Conservation (phyloP, 1,139 yeast species). For the Candida frijolesensis region DNA sequence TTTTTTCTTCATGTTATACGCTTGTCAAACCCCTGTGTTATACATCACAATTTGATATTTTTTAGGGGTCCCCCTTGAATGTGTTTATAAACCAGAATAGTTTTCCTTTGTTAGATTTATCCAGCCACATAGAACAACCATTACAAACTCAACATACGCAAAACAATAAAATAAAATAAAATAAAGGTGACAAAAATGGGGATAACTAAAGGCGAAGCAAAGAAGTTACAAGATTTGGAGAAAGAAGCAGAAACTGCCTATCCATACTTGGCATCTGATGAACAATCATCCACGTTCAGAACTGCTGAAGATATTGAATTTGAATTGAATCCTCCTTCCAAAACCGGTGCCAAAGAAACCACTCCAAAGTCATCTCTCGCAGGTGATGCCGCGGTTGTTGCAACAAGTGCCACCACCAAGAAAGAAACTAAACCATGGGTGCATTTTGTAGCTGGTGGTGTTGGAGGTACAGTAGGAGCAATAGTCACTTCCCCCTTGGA, state of each 20-base stretch:
- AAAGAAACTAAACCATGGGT: slow-evolving; percentile 75
- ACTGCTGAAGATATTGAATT: slow-evolving; percentile 30
- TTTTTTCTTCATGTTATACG: not conserved
- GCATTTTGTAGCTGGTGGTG: slow-evolving; percentile 98
- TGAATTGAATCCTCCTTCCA: slow-evolving; percentile 8
- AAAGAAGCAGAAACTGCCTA: slow-evolving; percentile 59
- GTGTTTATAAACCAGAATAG: not conserved
- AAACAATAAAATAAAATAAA: not conserved
- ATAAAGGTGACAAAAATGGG: slow-evolving; percentile 6
- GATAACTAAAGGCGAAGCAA: slow-evolving; percentile 8
- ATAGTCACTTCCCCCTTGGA: slow-evolving; percentile 92
- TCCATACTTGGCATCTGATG: slow-evolving; percentile 72
- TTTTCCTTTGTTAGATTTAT: not conserved
- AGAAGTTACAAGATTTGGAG: slow-evolving; percentile 35
- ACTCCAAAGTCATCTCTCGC: not conserved
- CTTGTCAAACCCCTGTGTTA: not conserved
- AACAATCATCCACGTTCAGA: slow-evolving; percentile 53
- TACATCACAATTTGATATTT: not conserved
- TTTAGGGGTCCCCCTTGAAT: not conserved
- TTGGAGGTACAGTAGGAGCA: slow-evolving; percentile 98
- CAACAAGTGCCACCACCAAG: not conserved
- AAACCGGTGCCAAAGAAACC: slow-evolving; percentile 6
- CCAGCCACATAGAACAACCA: not conserved
- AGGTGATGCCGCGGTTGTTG: too few species aligned
- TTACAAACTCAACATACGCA: not conserved